Evolutionary conservation across 306 rosid species (phyloP), one percentile per base, ranked within the genome.

Genomic region (Sindora glabra): DNA sequence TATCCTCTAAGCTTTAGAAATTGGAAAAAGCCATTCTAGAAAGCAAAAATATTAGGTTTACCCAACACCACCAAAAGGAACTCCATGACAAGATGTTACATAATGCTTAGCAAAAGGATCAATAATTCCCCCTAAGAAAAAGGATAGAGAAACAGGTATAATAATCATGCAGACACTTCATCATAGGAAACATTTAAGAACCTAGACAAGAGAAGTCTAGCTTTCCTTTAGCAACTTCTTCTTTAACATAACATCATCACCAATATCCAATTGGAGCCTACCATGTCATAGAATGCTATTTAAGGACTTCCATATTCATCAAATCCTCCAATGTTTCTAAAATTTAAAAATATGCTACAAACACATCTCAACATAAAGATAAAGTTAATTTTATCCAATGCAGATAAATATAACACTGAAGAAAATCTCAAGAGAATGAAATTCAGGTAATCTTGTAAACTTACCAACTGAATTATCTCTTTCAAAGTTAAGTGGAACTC

Each of bases 1-100:
- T 46, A 42, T 37, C 32, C 19, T 58, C 49, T 53, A 17, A 32
- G 70, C 64, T 51, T 50, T 33, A 27, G 52, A 18, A 18, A 64
- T 32, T 36, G 46, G 32, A 59, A 34, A 59, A 57, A 61, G 14
- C 40, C 70, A 50, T 56, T 17, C 10, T 22, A 23, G 13, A 40
- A 63, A n/a, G 53, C 8, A 22, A 23, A 59, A 18, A 32, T 27
- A 68, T 56, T 52, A 63, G 45, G 74, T 79, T 41, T 76, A 83
- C 97, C 97, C 97, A 58, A 91, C 72, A 30, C 97, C 97, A 61
- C 97, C 97, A 42, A 91, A 61, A 54, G 97, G 97, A 53, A 87
- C 80, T 39, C 86, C 96, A 42, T 91, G 96, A 78, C 36, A 48
- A 69, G 82, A 81, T 36, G 95, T 83, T 50, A 74, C 41, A 29